phyloP scores from a whole-genome alignment of 345 rosid genomes.

The Passiflora organensis region DNA sequence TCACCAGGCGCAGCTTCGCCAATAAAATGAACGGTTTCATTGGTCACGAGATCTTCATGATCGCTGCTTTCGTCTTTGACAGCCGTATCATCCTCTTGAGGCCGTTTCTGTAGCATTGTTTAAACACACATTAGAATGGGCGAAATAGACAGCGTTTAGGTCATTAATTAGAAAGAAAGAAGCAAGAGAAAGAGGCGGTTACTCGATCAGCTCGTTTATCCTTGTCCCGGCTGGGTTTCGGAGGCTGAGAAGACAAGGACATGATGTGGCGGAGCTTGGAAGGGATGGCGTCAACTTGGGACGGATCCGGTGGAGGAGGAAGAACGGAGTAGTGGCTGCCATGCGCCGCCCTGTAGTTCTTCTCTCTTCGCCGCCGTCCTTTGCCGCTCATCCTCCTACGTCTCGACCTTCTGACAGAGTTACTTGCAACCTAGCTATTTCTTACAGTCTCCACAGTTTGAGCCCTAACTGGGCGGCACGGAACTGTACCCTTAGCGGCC shows the following conservation, averaged over 20 bases:
- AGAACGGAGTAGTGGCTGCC: constrained; percentile 57
- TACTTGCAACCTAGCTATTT: too few species aligned
- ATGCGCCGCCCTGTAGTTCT: constrained; percentile 75
- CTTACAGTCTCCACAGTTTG: too few species aligned
- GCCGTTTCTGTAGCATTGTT: constrained; percentile 16
- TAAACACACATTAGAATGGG: neutral
- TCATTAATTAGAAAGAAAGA: neutral
- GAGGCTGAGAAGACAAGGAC: constrained; percentile 42
- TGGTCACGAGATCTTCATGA: too few species aligned
- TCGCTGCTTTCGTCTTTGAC: neutral
- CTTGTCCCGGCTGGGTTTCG: constrained; percentile 13
- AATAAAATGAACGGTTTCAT: too few species aligned
- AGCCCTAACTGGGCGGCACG: too few species aligned
- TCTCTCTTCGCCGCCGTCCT: constrained; percentile 77
- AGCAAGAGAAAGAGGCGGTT: neutral
- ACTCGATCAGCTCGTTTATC: constrained; percentile 13
- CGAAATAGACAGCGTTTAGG: too few species aligned
- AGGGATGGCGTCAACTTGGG: constrained; percentile 65
- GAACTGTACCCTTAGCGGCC: too few species aligned
- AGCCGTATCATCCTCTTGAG: constrained; percentile 5
- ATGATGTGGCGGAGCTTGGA: constrained; percentile 73
- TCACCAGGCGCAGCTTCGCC: neutral
- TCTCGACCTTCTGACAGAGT: too few species aligned
- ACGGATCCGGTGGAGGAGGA: constrained; percentile 82
- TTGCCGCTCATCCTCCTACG: constrained; percentile 79